Evolutionary conservation across 331 rosid genomes (phyloP).

Genomic region (Arachis monticola): DNA sequence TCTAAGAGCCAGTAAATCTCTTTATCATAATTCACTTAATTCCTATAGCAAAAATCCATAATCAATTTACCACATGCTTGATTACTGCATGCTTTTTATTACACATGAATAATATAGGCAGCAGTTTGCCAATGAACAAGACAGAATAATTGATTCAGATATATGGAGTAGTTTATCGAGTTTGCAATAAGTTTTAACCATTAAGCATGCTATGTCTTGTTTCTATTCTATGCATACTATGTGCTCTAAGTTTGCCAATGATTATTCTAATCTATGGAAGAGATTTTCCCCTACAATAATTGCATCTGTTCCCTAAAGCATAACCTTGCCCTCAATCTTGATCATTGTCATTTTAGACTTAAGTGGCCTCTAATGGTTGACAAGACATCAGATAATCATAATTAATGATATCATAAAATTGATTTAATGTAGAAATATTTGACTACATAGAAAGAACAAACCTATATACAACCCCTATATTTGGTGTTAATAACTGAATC

Average conservation of each 20-base stretch:
- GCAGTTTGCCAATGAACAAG: neutral
- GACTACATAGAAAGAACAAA: conserved; percentile 41
- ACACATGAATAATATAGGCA: neutral
- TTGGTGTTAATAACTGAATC: conserved; percentile 84
- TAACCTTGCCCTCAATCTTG: conserved; percentile 31
- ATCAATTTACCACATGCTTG: conserved; percentile 15
- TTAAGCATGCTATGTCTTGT: neutral
- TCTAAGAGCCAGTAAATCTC: neutral
- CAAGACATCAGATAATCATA: conserved; percentile 21
- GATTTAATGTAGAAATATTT: conserved; percentile 32
- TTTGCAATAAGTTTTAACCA: conserved; percentile 1
- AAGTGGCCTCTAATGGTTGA: neutral
- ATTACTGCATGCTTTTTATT: neutral
- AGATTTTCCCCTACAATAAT: neutral
- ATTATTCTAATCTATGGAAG: neutral
- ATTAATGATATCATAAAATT: neutral
- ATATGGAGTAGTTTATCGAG: conserved; percentile 7
- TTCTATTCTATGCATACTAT: too few species aligned
- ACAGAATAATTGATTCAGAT: neutral
- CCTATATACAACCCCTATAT: conserved; percentile 98
- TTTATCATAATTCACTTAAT: conserved; percentile 18
- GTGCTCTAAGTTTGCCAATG: too few species aligned
- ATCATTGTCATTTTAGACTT: neutral
- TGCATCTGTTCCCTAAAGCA: conserved; percentile 3
- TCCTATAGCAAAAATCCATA: conserved; percentile 15